These are phyloP conservation scores for Chamaecrista fasciculata DNA, from an alignment of 306 rosid genomes.

Conservation along the genomic window DNA sequence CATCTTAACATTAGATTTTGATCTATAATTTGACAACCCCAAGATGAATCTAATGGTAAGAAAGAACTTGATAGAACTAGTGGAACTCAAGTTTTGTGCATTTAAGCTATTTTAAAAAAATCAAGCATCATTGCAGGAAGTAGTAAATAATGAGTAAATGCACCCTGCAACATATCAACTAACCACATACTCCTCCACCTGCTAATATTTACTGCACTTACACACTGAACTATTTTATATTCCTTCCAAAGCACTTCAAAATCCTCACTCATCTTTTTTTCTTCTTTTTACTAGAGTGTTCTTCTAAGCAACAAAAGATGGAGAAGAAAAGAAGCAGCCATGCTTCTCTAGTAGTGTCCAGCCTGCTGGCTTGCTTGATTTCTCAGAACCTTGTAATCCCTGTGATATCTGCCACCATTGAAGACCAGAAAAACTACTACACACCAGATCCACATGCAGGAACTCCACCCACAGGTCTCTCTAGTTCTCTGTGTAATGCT, in stretches of 20 bases:
- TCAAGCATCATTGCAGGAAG: constrained; percentile 30
- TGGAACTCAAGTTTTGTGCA: neutral
- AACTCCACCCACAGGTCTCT: constrained; percentile 49
- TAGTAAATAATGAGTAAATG: constrained; percentile 71
- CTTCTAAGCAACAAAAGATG: constrained; percentile 36
- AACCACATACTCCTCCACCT: constrained; percentile 73
- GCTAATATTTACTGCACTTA: constrained; percentile 63
- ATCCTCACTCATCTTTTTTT: constrained; percentile 22
- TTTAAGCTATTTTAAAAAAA: constrained; percentile 26
- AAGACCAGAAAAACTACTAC: constrained; percentile 64
- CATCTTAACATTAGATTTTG: no score
- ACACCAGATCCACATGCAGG: constrained; percentile 51
- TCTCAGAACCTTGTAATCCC: constrained; percentile 60
- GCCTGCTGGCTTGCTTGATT: constrained; percentile 54
- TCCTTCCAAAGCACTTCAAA: constrained; percentile 33
- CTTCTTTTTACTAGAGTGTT: constrained; percentile 4
- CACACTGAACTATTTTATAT: constrained; percentile 51
- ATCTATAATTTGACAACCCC: no score
- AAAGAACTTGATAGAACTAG: neutral
- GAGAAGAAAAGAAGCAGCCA: constrained; percentile 39
- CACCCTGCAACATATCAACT: constrained; percentile 70
- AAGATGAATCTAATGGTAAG: neutral
- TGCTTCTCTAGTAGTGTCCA: constrained; percentile 47
- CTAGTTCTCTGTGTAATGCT: constrained; percentile 36
- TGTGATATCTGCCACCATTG: constrained; percentile 45